A percentile compares a stretch with the other conserved stretches of the same genome.
Conservation (phyloP, 495 filamentous ascomycete species). For the Xylaria acuta region DNA sequence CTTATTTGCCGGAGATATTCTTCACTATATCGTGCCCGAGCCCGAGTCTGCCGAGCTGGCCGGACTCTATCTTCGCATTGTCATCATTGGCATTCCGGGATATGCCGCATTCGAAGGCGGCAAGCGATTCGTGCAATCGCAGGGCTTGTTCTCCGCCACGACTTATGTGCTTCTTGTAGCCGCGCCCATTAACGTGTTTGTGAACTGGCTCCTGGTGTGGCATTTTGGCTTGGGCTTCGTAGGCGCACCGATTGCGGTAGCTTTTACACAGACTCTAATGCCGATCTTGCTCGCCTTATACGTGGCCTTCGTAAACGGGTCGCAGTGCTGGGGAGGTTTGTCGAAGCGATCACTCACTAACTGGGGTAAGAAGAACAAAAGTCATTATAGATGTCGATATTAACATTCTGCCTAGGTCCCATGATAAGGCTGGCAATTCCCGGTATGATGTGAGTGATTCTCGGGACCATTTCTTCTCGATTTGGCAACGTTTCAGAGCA, state of each 20-base stretch:
- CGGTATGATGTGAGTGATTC: no score
- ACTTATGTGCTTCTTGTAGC: conserved; percentile 70
- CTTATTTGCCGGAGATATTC: conserved; percentile 61
- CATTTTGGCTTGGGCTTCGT: conserved; percentile 77
- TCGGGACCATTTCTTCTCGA: no score
- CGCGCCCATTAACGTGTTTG: conserved; percentile 68
- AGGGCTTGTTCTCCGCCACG: conserved; percentile 72
- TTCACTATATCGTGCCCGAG: conserved; percentile 66
- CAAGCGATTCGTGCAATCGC: conserved; percentile 75
- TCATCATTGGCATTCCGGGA: conserved; percentile 69
- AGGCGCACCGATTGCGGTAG: conserved; percentile 84
- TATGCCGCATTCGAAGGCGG: conserved; percentile 72
- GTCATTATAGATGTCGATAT: not conserved
- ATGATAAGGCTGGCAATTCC: conserved; percentile 87
- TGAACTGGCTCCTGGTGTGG: conserved; percentile 77
- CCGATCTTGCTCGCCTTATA: conserved; percentile 78
- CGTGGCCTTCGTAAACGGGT: conserved; percentile 74
- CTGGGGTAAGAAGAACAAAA: not conserved
- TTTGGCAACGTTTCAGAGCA: no score
- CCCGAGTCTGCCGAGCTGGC: conserved; percentile 66
- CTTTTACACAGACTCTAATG: conserved; percentile 81
- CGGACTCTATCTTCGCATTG: conserved; percentile 69
- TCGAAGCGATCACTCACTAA: conserved; percentile 9
- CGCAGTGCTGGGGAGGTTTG: conserved; percentile 87
- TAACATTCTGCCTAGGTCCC: conserved; percentile 47